Percentiles rank a stretch among this genome's conserved stretches.
Evolutionary conservation across 176 grass and related monocot species (phyloP).

Genomic region (Elymus sibiricus): DNA sequence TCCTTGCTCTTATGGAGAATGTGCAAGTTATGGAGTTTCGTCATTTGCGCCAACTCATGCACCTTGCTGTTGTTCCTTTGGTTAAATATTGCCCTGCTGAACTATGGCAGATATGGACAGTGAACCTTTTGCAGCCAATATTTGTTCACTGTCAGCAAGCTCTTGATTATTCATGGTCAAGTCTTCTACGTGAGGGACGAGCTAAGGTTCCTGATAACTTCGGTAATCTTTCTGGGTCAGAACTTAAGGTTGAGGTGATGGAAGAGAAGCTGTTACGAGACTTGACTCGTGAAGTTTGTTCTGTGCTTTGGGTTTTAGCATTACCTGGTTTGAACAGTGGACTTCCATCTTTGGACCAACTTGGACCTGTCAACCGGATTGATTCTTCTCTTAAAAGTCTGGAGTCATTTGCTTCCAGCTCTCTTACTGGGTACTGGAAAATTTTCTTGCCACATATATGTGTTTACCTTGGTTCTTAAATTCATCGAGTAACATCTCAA

Average conservation of each 20-base stretch:
- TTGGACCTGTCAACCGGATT: slow-evolving; percentile 73
- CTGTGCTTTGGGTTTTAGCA: slow-evolving; percentile 70
- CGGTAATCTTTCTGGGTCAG: slow-evolving; percentile 86
- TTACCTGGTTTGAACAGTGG: slow-evolving; percentile 69
- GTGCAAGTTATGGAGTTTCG: slow-evolving; percentile 92
- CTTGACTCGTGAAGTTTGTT: slow-evolving; percentile 94
- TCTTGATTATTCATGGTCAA: slow-evolving; percentile 88
- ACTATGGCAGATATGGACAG: slow-evolving; percentile 58
- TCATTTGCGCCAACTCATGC: slow-evolving; percentile 89
- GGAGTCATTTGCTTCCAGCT: slow-evolving; percentile 69
- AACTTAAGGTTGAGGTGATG: slow-evolving; percentile 96
- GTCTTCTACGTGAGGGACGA: slow-evolving; percentile 76
- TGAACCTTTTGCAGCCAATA: slow-evolving; percentile 79
- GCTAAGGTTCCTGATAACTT: slow-evolving; percentile 86
- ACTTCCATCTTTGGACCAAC: slow-evolving; percentile 85
- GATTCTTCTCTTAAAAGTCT: slow-evolving; percentile 64
- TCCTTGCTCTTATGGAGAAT: slow-evolving; percentile 73
- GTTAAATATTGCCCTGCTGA: slow-evolving; percentile 77
- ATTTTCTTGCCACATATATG: background rate
- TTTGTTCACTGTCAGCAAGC: slow-evolving; percentile 81
- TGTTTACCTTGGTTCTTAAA: slow-evolving; percentile 18
- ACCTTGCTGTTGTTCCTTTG: slow-evolving; percentile 82
- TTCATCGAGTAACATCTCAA: slow-evolving; percentile 21
- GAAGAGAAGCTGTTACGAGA: slow-evolving; percentile 95
- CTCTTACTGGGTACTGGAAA: slow-evolving; percentile 68